Conservation (phyloP, 306 rosid species). For the Comarum palustre region DNA sequence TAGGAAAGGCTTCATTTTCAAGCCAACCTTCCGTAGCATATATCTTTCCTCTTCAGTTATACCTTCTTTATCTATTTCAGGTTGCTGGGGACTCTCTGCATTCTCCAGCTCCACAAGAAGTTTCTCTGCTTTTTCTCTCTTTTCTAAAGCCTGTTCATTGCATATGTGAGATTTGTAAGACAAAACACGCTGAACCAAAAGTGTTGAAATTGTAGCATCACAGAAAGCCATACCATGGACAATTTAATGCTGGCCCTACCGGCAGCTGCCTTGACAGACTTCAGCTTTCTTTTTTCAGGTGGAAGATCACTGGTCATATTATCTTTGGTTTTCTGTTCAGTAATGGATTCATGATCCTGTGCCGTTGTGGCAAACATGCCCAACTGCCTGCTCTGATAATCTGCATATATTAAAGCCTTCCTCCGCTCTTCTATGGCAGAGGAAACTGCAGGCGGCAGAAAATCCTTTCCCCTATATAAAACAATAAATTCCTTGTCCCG, state of each 20-base stretch:
- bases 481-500: slow-evolving; percentile 74
- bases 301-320: slow-evolving; percentile 23
- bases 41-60: slow-evolving; percentile 76
- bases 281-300: slow-evolving; percentile 30
- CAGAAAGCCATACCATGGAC: slow-evolving; percentile 55
- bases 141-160: slow-evolving; percentile 64
- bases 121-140: slow-evolving; percentile 63
- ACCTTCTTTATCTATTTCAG: slow-evolving; percentile 81
- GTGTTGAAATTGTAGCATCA: slow-evolving; percentile 28
- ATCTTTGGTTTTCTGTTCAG: slow-evolving; percentile 31
- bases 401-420: slow-evolving; percentile 34
- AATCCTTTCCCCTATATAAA: slow-evolving; percentile 89
- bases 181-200: slow-evolving; percentile 19
- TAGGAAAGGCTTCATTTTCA: slow-evolving; percentile 87
- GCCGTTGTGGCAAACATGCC: slow-evolving; percentile 22
- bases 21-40: slow-evolving; percentile 85
- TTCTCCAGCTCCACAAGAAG: slow-evolving; percentile 64
- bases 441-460: slow-evolving; percentile 76
- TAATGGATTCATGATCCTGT: slow-evolving; percentile 30
- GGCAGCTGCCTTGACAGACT: slow-evolving; percentile 40
- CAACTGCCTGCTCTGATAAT: slow-evolving; percentile 34
- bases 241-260: slow-evolving; percentile 62
- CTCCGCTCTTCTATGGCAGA: slow-evolving; percentile 80
- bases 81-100: slow-evolving; percentile 43
- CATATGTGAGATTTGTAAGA: slow-evolving; percentile 26